Percentiles rank a stretch among this genome's conserved stretches.
Evolutionary conservation across 306 rosid genomes (phyloP).

Genomic region (Dicorynia guianensis): DNA sequence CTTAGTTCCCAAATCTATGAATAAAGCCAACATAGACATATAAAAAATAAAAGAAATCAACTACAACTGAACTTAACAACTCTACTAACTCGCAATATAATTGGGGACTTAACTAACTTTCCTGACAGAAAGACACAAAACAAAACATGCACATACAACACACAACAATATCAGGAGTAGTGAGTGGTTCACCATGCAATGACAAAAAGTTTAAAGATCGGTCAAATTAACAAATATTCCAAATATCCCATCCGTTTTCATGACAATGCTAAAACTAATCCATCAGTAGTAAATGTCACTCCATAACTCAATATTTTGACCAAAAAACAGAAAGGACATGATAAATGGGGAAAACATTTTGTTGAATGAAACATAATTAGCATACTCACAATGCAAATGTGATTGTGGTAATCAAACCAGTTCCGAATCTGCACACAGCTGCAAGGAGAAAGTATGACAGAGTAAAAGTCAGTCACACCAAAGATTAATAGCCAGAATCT

Average conservation of each 20-base stretch:
- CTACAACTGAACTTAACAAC: slow-evolving; percentile 36
- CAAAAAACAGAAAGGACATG: slow-evolving; percentile 15
- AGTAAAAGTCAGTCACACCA: slow-evolving; percentile 35
- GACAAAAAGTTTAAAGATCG: not conserved
- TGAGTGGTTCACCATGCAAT: not conserved
- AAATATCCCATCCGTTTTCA: slow-evolving; percentile 36
- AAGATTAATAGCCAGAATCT: slow-evolving; percentile 37
- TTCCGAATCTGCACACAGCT: slow-evolving; percentile 84
- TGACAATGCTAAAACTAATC: slow-evolving; percentile 7
- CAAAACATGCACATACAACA: slow-evolving; percentile 26
- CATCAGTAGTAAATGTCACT: slow-evolving; percentile 1
- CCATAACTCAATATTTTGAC: slow-evolving; percentile 19
- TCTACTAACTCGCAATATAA: slow-evolving; percentile 33
- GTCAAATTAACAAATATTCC: not conserved
- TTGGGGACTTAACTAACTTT: slow-evolving; percentile 20
- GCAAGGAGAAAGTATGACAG: slow-evolving; percentile 47
- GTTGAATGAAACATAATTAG: slow-evolving; percentile 21
- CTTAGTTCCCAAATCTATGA: slow-evolving; percentile 68
- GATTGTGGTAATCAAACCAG: slow-evolving; percentile 98
- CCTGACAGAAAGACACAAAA: slow-evolving; percentile 26
- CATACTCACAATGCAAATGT: slow-evolving; percentile 92
- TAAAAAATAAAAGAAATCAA: slow-evolving; percentile 35
- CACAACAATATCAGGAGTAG: slow-evolving; percentile 2
- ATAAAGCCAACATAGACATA: slow-evolving; percentile 56
- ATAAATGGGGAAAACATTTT: slow-evolving; percentile 7